phyloP scores from a whole-genome alignment of 2,329 filamentous ascomycete genomes.

The Diplodia corticola region DNA sequence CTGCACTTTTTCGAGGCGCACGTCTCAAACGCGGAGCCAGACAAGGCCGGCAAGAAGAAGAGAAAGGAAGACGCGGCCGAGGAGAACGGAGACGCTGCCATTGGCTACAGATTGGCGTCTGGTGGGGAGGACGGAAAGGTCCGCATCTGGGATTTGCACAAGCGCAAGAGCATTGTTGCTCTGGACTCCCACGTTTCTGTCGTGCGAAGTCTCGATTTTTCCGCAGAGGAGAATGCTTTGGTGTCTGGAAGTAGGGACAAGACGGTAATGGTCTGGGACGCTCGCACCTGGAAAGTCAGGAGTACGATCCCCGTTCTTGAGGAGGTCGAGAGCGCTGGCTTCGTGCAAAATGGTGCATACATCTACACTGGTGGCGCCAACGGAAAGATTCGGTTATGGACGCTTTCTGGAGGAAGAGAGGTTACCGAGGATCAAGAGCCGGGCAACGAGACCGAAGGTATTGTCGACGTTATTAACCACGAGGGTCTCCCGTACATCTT shows the following conservation, averaged over 20 bases:
- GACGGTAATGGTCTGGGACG: conserved; percentile 90
- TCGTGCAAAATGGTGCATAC: conserved; percentile 68
- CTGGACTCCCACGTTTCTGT: conserved; percentile 94
- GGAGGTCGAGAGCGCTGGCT: conserved; percentile 79
- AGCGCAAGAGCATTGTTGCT: conserved; percentile 71
- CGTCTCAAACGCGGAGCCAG: conserved; percentile 35
- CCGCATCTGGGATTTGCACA: conserved; percentile 87
- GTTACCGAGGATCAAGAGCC: conserved; percentile 71
- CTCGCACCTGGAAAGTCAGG: conserved; percentile 77
- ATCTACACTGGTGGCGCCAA: conserved; percentile 85
- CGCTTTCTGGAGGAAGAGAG: conserved; percentile 73
- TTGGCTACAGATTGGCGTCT: conserved; percentile 77
- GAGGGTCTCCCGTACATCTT: conserved; percentile 69
- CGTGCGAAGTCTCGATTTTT: conserved; percentile 84
- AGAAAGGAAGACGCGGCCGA: conserved; percentile 50
- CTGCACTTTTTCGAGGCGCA: conserved; percentile 85
- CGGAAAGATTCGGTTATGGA: conserved; percentile 82
- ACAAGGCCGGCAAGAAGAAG: conserved; percentile 38
- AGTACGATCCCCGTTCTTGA: conserved; percentile 84
- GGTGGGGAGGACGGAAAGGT: conserved; percentile 94
- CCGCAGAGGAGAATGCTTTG: conserved; percentile 68
- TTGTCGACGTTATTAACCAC: conserved; percentile 71
- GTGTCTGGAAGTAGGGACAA: conserved; percentile 89
- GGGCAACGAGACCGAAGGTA: conserved; percentile 61
- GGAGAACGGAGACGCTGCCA: conserved; percentile 49